Conservation (phyloP, 306 rosid genomes). For the Fagus sylvatica region DNA sequence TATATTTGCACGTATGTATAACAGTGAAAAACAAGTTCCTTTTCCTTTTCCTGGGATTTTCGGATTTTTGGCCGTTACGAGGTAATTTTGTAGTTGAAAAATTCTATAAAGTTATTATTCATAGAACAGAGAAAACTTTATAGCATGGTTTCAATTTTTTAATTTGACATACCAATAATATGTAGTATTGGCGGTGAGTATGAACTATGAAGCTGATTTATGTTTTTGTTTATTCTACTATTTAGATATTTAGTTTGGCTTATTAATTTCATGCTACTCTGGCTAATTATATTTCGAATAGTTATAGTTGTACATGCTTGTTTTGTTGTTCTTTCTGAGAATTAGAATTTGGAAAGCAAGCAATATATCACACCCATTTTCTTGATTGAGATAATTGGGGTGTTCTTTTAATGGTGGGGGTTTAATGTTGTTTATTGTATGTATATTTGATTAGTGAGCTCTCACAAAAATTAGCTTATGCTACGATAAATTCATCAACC, state of each 20-base stretch:
- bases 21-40: not conserved
- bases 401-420: not conserved
- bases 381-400: not conserved
- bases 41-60: not conserved
- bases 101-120: not conserved
- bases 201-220: not conserved
- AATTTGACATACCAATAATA: too few relatives aligned
- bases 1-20: not conserved
- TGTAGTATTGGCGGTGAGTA: too few relatives aligned
- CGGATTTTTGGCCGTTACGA: not conserved
- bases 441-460: not conserved
- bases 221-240: not conserved
- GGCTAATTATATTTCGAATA: not conserved
- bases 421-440: not conserved
- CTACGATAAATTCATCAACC: too few relatives aligned
- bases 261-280: not conserved
- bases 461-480: not conserved
- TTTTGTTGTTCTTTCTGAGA: not conserved
- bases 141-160: not conserved
- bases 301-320: not conserved
- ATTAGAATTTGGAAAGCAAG: not conserved
- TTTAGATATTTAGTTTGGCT: not conserved
- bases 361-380: not conserved
- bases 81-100: not conserved
- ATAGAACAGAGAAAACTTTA: not conserved